These are phyloP conservation scores for Solanum raphanifolium DNA, from an alignment of 257 asterid species.

Conservation along the genomic window DNA sequence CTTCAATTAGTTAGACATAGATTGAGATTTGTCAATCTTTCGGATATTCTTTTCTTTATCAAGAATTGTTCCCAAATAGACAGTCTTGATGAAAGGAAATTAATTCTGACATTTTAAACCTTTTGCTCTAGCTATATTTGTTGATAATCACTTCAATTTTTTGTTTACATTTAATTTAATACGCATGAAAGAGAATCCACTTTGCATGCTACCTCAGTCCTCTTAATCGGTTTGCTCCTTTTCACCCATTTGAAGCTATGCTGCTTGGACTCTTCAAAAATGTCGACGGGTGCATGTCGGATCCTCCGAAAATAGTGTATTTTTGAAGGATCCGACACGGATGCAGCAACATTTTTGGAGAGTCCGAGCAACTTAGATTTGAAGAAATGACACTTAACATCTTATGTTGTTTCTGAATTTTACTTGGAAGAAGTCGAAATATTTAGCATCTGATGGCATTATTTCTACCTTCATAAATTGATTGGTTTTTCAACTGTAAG, in stretches of 20 bases:
- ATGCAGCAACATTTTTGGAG: too few relatives aligned
- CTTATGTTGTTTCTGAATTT: neutral
- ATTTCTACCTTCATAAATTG: neutral
- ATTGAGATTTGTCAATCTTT: neutral
- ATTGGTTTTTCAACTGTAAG: neutral
- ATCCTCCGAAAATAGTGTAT: too few relatives aligned
- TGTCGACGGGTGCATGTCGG: too few relatives aligned
- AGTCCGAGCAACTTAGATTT: too few relatives aligned
- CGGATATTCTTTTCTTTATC: neutral
- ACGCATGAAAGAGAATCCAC: neutral
- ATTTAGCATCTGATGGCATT: neutral
- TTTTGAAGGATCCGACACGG: too few relatives aligned
- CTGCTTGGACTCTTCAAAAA: too few relatives aligned
- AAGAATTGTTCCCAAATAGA: neutral
- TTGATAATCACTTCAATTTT: neutral
- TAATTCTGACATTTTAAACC: neutral
- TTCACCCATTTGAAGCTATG: neutral
- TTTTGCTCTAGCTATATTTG: neutral
- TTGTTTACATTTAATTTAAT: neutral
- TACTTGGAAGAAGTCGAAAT: neutral
- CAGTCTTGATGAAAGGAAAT: neutral
- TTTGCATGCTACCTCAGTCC: neutral
- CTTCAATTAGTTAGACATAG: neutral
- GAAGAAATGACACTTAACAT: neutral
- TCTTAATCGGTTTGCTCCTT: neutral